Evolutionary conservation across 2,329 filamentous ascomycete species (phyloP).

Genomic region (Neoscytalidium dimidiatum): DNA sequence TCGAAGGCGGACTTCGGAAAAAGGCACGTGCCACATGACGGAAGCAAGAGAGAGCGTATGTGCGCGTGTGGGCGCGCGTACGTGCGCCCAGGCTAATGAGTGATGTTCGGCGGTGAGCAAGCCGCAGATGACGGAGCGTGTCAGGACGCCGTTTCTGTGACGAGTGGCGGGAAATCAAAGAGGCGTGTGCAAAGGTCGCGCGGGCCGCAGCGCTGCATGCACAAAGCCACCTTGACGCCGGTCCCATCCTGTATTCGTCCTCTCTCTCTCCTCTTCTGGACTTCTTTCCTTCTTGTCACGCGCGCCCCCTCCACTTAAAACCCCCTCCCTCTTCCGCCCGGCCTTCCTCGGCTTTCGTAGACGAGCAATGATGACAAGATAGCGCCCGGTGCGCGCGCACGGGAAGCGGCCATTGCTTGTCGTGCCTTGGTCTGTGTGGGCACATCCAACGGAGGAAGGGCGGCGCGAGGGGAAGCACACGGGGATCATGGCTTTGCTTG

Average conservation of each 20-base stretch:
- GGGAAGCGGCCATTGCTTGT: neutral
- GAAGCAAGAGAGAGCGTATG: neutral
- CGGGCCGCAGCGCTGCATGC: neutral
- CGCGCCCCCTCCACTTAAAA: too few species aligned
- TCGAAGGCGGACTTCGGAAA: neutral
- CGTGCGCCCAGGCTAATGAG: neutral
- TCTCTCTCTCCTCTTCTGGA: neutral
- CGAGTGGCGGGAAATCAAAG: neutral
- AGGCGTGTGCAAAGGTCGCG: neutral
- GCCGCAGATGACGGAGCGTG: neutral
- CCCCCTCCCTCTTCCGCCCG: too few species aligned
- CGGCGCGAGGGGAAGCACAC: neutral
- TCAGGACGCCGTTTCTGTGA: neutral
- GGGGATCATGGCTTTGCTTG: neutral
- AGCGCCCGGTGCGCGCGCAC: neutral
- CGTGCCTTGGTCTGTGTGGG: neutral
- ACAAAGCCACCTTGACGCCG: too few species aligned
- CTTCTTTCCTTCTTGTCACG: too few species aligned
- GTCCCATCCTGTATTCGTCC: too few species aligned
- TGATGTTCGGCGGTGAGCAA: constrained; percentile 15
- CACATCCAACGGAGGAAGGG: neutral
- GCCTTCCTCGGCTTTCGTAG: neutral
- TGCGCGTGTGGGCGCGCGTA: neutral
- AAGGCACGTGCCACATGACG: neutral
- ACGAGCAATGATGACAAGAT: neutral